phyloP scores from a whole-genome alignment of 768 basidiomycete species.

The Phylloporus rhodoxanthus region DNA sequence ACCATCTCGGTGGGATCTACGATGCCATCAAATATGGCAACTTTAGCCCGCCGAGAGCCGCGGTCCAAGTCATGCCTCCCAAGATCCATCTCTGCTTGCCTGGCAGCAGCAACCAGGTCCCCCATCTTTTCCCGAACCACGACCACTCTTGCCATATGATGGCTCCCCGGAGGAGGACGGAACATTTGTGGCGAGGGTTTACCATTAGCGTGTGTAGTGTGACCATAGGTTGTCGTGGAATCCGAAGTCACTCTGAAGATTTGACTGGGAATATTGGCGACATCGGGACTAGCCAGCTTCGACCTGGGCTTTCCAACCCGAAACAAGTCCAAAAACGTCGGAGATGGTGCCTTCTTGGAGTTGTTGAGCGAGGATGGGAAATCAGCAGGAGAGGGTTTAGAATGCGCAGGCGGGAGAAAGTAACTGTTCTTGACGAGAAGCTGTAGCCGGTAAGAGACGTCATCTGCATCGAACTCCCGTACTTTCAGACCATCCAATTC shows the following conservation, averaged over 20 bases:
- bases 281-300: constrained; percentile 50
- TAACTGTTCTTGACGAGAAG: constrained; percentile 84
- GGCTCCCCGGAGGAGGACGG: constrained; percentile 29
- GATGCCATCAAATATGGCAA: constrained; percentile 45
- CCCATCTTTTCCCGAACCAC: constrained; percentile 80
- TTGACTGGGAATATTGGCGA: constrained; percentile 37
- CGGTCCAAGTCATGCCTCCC: constrained; percentile 46
- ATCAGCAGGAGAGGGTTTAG: constrained; percentile 68
- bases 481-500: constrained; percentile 45
- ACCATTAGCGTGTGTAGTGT: constrained; percentile 34
- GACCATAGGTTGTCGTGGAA: constrained; percentile 45
- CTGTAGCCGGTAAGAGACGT: constrained; percentile 78
- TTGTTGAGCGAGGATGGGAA: constrained; percentile 38
- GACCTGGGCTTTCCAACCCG: constrained; percentile 62
- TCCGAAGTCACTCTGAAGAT: constrained; percentile 63
- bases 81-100: constrained; percentile 70
- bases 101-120: constrained; percentile 63
- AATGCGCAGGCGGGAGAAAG: constrained; percentile 82
- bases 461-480: constrained; percentile 60
- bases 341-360: constrained; percentile 43
- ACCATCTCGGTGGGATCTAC: constrained; percentile 84
- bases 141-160: constrained; percentile 58
- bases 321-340: constrained; percentile 63
- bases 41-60: constrained; percentile 34
- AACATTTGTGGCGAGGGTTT: constrained; percentile 35